Conservation (phyloP, 2,329 filamentous ascomycete genomes). For the Myotisia sp. region DNA sequence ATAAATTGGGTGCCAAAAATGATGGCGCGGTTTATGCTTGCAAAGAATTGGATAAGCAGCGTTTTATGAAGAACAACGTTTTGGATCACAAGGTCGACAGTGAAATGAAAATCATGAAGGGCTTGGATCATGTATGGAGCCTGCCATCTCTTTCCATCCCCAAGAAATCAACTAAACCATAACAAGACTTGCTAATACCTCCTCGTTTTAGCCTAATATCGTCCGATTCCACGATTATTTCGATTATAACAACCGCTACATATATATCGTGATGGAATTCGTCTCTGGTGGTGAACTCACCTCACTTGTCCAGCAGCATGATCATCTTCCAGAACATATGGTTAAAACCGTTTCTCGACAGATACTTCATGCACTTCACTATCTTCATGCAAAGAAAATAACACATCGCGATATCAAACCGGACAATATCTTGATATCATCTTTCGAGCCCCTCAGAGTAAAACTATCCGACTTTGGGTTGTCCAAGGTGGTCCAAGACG, state of each 20-base stretch:
- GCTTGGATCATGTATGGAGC: slow-evolving; percentile 63
- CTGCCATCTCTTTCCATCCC: background rate
- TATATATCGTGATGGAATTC: slow-evolving; percentile 97
- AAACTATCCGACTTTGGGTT: slow-evolving; percentile 95
- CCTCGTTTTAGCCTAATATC: slow-evolving; percentile 55
- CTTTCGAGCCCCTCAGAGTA: slow-evolving; percentile 57
- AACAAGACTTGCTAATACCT: slow-evolving; percentile 2
- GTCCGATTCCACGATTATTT: slow-evolving; percentile 83
- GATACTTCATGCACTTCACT: slow-evolving; percentile 66
- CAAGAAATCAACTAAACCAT: slow-evolving; percentile 1
- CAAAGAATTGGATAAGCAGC: slow-evolving; percentile 86
- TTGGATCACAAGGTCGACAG: slow-evolving; percentile 87
- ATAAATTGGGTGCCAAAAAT: slow-evolving; percentile 73
- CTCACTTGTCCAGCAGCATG: slow-evolving; percentile 49
- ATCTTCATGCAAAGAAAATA: slow-evolving; percentile 76
- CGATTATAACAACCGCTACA: slow-evolving; percentile 58
- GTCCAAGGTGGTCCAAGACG: slow-evolving; percentile 83
- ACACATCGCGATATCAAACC: slow-evolving; percentile 98
- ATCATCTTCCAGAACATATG: slow-evolving; percentile 50
- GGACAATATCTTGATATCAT: slow-evolving; percentile 83
- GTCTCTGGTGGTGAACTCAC: slow-evolving; percentile 72
- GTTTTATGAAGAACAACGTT: slow-evolving; percentile 83
- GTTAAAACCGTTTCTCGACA: slow-evolving; percentile 55
- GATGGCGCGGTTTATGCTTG: slow-evolving; percentile 75
- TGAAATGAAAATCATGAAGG: slow-evolving; percentile 92